A percentile compares a stretch with the other conserved stretches of the same genome.
These are phyloP conservation scores for Penicillium crystallinum DNA, from an alignment of 495 filamentous ascomycete species.

Conservation along the genomic window DNA sequence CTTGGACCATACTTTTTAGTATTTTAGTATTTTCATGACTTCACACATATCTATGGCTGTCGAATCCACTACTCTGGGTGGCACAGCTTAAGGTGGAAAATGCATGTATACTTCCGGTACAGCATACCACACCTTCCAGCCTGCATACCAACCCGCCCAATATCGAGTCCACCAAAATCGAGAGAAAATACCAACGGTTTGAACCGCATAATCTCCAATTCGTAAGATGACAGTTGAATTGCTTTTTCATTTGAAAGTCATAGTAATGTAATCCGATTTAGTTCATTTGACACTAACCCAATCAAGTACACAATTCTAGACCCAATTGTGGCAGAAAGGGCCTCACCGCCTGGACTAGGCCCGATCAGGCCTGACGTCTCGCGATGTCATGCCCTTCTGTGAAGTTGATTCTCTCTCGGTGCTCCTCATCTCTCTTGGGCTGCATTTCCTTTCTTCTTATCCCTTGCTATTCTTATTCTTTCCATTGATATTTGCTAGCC, in stretches of 20 bases:
- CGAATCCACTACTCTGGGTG: not conserved
- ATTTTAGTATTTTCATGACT: not conserved
- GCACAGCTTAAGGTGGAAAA: constrained; percentile 1
- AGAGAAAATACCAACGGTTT: not conserved
- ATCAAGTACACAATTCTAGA: constrained; percentile 6
- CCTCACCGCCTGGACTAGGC: constrained; percentile 24
- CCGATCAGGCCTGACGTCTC: constrained; percentile 27
- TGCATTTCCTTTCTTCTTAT: constrained; percentile 16
- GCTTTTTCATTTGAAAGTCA: too few relatives aligned
- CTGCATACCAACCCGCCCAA: not conserved
- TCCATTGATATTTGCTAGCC: not conserved
- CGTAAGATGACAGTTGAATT: not conserved
- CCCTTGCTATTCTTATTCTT: constrained; percentile 22
- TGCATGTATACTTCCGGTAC: constrained; percentile 1
- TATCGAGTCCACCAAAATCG: not conserved
- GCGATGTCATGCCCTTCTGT: constrained; percentile 27
- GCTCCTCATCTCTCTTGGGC: constrained; percentile 14
- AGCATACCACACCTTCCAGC: constrained; percentile 3
- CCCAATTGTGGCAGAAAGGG: constrained; percentile 17
- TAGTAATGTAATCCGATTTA: not conserved
- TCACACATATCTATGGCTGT: not conserved
- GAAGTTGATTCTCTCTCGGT: constrained; percentile 10
- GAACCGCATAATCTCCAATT: not conserved
- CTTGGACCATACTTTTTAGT: not conserved
- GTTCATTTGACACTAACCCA: not conserved